Base-by-base conservation (phyloP, 1,284 basidiomycete species). In the Cutaneotrichosporon dermatis region DNA sequence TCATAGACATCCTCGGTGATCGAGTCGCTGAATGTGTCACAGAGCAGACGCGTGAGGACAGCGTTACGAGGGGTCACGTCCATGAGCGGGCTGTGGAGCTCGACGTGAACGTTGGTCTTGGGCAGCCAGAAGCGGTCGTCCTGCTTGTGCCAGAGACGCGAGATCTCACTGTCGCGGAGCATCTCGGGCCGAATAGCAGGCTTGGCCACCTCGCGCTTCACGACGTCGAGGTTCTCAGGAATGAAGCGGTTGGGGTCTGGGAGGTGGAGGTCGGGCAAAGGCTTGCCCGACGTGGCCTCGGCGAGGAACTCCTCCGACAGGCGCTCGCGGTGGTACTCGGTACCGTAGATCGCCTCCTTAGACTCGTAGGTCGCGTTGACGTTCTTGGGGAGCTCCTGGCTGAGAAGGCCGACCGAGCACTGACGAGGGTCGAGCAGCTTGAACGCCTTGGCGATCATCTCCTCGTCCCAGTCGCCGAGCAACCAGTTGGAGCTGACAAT, bases 91-190 rank as follows among this genome's bases (percentile, higher is more conserved):
- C 74, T 73, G 44, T 70, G 67, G 35, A 78, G 65, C 34, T 69
- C 64, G 54, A 76, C 56, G 60, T 75, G 72, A 13, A 79, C 68
- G 58, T 76, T 77, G 34, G 90, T 90, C 71, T 90, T 90, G 0
- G 94, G 94, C 5, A 94, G 85, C 89, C 91, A 95, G 80, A 94
- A 97, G 61, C 83, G 84, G 76, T 98, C 93, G 73, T 98, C 94
- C 72, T 92, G 92, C 82, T 98, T 98, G 79, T 93, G 85, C 93
- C 93, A 98, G 10, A 96, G 77, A 16, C 86, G 82, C 1, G 87
- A 88, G 39, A 88, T 71, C 0, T 83, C 78, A 0, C 86, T 90
- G 73, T 91, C 83, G 35, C 84, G 81, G 57, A 97, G 83, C 59
- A 93, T 84, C 65, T 83, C 80, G 10, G 94, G 94, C 36, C 88